Percentiles rank a stretch among this genome's conserved stretches.
phyloP scores from a whole-genome alignment of 1,284 basidiomycete genomes.

The Cystobasidium pallidum region DNA sequence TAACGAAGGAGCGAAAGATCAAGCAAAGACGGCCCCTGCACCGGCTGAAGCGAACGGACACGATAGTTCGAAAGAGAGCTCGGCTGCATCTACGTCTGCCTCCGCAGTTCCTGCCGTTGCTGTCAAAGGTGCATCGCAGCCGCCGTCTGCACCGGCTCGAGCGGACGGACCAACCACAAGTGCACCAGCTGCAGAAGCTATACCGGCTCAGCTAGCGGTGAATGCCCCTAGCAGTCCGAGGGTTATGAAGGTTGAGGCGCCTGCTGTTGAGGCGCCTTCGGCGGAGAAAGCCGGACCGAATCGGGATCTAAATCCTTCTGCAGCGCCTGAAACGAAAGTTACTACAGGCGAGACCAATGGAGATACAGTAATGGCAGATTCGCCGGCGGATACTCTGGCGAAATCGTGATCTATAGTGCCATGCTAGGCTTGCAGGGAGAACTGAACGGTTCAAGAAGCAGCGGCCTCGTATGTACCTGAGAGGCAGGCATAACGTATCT shows the following conservation, averaged over 20 bases:
- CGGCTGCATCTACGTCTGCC: background rate
- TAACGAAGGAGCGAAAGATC: background rate
- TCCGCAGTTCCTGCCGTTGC: background rate
- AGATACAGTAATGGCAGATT: conserved; percentile 1
- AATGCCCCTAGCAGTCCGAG: conserved; percentile 14
- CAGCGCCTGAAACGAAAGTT: background rate
- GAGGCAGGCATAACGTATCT: too few species aligned
- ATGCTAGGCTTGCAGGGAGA: background rate
- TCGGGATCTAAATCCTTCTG: background rate
- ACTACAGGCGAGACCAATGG: background rate
- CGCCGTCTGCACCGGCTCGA: background rate
- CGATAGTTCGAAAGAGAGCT: background rate
- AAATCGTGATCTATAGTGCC: background rate
- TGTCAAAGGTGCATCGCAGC: background rate
- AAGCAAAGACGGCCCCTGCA: background rate
- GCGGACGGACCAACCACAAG: background rate
- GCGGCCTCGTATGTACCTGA: too few species aligned
- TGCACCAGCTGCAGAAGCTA: background rate
- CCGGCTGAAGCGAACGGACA: background rate
- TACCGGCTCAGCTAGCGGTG: background rate
- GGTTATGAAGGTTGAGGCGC: conserved; percentile 9
- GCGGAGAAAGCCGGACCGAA: background rate
- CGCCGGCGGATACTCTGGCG: background rate
- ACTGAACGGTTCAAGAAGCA: too few species aligned
- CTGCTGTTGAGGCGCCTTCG: background rate